Conservation (phyloP, 1,139 yeast genomes). For the Protomyces lactucae-debilis region DNA sequence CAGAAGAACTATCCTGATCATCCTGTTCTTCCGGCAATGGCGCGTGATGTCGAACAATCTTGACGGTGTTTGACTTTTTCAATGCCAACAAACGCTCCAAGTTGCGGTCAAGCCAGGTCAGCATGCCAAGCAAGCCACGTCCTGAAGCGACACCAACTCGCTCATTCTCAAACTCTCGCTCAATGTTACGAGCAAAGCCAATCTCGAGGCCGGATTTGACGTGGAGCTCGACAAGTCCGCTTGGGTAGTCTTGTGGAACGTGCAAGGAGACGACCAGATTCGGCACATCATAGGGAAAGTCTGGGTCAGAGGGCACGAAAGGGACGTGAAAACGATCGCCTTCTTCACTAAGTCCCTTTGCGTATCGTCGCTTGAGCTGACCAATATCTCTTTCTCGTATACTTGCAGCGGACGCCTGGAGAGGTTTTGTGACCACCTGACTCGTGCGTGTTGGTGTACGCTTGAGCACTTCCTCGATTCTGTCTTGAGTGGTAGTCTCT, state of each 20-base stretch:
- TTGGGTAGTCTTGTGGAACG: constrained; percentile 57
- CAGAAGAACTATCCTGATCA: neutral
- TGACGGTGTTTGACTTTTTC: constrained; percentile 56
- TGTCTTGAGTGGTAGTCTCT: neutral
- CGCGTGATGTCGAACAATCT: constrained; percentile 41
- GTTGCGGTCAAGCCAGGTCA: constrained; percentile 54
- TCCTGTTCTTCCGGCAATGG: neutral
- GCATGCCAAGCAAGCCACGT: constrained; percentile 47
- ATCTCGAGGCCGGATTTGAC: constrained; percentile 68
- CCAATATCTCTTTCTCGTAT: constrained; percentile 9
- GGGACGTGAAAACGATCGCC: neutral
- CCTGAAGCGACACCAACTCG: constrained; percentile 10
- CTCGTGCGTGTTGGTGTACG: neutral
- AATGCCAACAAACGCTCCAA: constrained; percentile 55
- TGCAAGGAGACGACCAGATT: constrained; percentile 50
- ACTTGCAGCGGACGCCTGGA: neutral
- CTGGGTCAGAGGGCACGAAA: constrained; percentile 59
- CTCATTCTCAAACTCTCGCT: constrained; percentile 52
- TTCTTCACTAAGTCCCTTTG: neutral
- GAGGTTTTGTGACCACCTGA: neutral
- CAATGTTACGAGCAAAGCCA: constrained; percentile 64
- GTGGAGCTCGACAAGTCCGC: constrained; percentile 34
- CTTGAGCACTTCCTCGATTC: neutral
- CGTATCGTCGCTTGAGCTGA: constrained; percentile 13
- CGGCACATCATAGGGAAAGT: constrained; percentile 62